Evolutionary conservation across 2,329 filamentous ascomycete species (phyloP), one percentile per base, ranked within the genome.

Genomic region (Sclerotinia borealis): DNA sequence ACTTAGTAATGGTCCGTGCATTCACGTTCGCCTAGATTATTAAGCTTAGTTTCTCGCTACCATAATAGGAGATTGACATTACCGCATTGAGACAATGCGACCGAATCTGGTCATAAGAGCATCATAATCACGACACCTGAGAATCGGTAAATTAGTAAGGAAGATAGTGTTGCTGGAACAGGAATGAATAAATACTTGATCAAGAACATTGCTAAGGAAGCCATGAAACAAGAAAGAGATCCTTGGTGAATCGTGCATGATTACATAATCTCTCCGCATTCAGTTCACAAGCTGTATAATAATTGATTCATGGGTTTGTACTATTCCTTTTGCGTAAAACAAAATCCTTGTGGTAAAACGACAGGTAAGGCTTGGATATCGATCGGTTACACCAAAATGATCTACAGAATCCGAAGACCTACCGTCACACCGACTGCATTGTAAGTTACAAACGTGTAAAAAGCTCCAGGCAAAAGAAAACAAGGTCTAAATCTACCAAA

Each of bases 1-100:
- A 7, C n/a, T n/a, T n/a, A n/a, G n/a, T n/a, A 19, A 19, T 50
- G 15, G 34, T 36, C 56, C 56, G 56, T 59, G 56, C 56, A 7
- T 47, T 22, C 27, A 10, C 5, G 10, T 9, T 15, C 34, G n/a
- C 2, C 50, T 43, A n/a, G 19, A 43, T 56, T 56, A 56, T 39
- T 27, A 41, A 41, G 37, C 52, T 13, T 27, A 27, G 1, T n/a
- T 22, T 31, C 52, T 56, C 56, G 56, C 56, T 59, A 37, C 41
- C 25, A 25, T 3, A 59, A 59, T 49, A 47, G 56, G 41, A 59
- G 41, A 27, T 41, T 8, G 4, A 13, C 7, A 43, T 22, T 43
- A 22, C 37, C 17, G 52, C 25, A 43, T 55, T 41, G 22, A 25
- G 52, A 43, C 19, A 55, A 55, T 55, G 52, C 37, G 25, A 56